These are phyloP conservation scores for Pittosporum tobira DNA, from an alignment of 129 eudicot species.

Conservation along the genomic window DNA sequence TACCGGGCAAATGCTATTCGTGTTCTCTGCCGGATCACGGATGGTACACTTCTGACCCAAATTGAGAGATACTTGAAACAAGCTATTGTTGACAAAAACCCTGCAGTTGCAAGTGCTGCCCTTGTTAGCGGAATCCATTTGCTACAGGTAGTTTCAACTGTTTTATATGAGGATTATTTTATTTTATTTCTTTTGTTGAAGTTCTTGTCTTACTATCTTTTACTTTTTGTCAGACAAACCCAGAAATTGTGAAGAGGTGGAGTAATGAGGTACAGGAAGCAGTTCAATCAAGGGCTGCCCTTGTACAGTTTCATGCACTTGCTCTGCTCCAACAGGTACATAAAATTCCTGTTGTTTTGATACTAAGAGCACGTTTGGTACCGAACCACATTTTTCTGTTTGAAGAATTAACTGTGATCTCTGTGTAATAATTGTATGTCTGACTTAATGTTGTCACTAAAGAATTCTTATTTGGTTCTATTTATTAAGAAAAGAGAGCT, in stretches of 20 bases:
- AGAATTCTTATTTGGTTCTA: neutral
- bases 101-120: constrained; percentile 97
- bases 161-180: constrained; percentile 11
- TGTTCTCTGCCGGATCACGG: constrained; percentile 74
- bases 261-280: constrained; percentile 98
- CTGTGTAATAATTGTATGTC: neutral
- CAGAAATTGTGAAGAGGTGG: constrained; percentile 92
- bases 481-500: too few relatives aligned
- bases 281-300: constrained; percentile 85
- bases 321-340: constrained; percentile 87
- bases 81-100: constrained; percentile 94
- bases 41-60: constrained; percentile 86
- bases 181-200: neutral
- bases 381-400: too few relatives aligned
- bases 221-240: constrained; percentile 49
- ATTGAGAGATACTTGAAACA: constrained; percentile 94
- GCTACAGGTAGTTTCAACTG: constrained; percentile 62
- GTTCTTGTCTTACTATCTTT: neutral
- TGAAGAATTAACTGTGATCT: neutral
- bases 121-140: constrained; percentile 94
- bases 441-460: neutral
- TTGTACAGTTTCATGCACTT: constrained; percentile 94
- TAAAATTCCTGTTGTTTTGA: too few relatives aligned
- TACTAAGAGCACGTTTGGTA: too few relatives aligned
- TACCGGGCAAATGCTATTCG: constrained; percentile 95